These are phyloP conservation scores for Neoboletus subvelutipes DNA, from an alignment of 768 basidiomycete genomes.

Conservation along the genomic window DNA sequence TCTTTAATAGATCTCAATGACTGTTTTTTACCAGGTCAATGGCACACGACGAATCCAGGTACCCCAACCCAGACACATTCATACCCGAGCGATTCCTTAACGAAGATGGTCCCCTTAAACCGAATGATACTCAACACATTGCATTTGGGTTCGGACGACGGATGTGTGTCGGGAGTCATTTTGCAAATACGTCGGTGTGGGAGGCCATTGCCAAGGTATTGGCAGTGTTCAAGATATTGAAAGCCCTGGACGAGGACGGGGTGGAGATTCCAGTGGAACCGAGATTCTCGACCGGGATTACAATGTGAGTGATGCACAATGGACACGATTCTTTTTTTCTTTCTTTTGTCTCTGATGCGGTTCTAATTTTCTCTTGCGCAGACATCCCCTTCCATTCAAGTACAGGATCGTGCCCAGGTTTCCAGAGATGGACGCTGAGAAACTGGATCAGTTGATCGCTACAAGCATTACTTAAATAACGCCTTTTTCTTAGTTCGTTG, in stretches of 20 bases:
- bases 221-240: slow-evolving; percentile 13
- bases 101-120: slow-evolving; percentile 13
- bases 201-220: slow-evolving; percentile 4
- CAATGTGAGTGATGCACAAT: neutral
- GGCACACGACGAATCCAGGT: slow-evolving; percentile 28
- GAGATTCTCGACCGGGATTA: neutral
- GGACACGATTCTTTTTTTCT: no score
- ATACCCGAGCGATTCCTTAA: slow-evolving; percentile 39
- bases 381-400: slow-evolving; percentile 5
- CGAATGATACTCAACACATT: slow-evolving; percentile 1
- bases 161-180: slow-evolving; percentile 18
- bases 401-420: slow-evolving; percentile 1
- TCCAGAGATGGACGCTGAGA: neutral
- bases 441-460: slow-evolving; percentile 1
- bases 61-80: slow-evolving; percentile 36
- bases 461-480: neutral
- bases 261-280: slow-evolving; percentile 7
- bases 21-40: slow-evolving; percentile 6
- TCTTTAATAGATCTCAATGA: neutral
- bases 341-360: neutral
- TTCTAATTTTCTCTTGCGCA: neutral
- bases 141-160: slow-evolving; percentile 27
- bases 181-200: slow-evolving; percentile 21
- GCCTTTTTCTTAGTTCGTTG: no score
- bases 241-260: slow-evolving; percentile 8